Evolutionary conservation across 73 alveolate species (phyloP).

Genomic region (Blepharisma stoltei): DNA sequence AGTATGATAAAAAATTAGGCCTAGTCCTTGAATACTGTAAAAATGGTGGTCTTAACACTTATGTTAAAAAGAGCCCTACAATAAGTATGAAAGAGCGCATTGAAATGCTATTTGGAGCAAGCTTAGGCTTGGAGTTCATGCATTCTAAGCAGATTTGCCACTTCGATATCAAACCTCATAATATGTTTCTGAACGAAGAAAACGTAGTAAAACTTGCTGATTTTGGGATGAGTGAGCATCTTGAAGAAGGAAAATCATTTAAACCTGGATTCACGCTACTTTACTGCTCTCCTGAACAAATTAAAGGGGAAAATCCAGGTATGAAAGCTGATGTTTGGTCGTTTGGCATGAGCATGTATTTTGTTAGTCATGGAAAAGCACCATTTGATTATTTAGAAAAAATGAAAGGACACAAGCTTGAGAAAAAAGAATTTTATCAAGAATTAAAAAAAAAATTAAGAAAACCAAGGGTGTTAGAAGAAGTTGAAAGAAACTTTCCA

Average conservation of each 20-base stretch:
- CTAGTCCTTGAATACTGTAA: background rate
- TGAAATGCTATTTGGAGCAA: background rate
- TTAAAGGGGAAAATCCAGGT: background rate
- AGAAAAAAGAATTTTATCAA: slow-evolving; percentile 7
- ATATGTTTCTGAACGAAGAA: slow-evolving; percentile 14
- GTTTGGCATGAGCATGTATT: slow-evolving; percentile 19
- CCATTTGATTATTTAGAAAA: slow-evolving; percentile 14
- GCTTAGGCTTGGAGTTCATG: slow-evolving; percentile 22
- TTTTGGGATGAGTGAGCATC: background rate
- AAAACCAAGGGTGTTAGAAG: background rate
- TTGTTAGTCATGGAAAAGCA: background rate
- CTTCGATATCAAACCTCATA: slow-evolving; percentile 22
- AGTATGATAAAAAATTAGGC: background rate
- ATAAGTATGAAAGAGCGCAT: background rate
- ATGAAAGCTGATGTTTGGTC: slow-evolving; percentile 13
- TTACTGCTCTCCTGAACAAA: slow-evolving; percentile 24
- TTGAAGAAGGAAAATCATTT: background rate
- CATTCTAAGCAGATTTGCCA: background rate
- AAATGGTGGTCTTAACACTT: background rate
- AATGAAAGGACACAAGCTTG: background rate
- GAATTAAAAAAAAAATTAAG: background rate
- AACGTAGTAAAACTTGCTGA: slow-evolving; percentile 4
- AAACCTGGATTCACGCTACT: background rate
- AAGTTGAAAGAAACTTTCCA: background rate
- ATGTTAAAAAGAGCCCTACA: background rate